Conservation (phyloP, 2,329 filamentous ascomycete species). For the Saccharata proteae region DNA sequence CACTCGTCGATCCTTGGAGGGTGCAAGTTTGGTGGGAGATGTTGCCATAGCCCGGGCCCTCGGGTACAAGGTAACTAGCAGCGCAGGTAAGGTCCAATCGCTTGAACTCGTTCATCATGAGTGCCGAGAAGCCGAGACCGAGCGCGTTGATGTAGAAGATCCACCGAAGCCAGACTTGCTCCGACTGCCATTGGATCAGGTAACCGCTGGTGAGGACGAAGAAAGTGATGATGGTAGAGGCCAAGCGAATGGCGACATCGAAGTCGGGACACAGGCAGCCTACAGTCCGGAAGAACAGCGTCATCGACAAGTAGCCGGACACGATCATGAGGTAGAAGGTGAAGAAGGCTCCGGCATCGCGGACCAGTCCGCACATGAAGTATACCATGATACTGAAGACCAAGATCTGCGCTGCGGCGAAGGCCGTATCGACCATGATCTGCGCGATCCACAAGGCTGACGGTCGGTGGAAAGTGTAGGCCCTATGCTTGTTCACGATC, state of each 20-base stretch:
- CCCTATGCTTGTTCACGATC: slow-evolving; percentile 73
- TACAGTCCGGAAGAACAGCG: slow-evolving; percentile 74
- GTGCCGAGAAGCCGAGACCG: slow-evolving; percentile 59
- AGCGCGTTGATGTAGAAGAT: slow-evolving; percentile 67
- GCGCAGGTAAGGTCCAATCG: slow-evolving; percentile 57
- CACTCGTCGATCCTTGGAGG: slow-evolving; percentile 56
- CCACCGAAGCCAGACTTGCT: slow-evolving; percentile 69
- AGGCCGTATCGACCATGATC: slow-evolving; percentile 65
- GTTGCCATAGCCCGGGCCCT: slow-evolving; percentile 56
- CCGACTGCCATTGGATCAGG: slow-evolving; percentile 64
- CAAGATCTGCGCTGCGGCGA: slow-evolving; percentile 57
- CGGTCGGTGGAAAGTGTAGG: slow-evolving; percentile 72
- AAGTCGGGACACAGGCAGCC: slow-evolving; percentile 68
- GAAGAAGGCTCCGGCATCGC: slow-evolving; percentile 69
- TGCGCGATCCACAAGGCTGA: slow-evolving; percentile 75
- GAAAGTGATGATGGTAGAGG: slow-evolving; percentile 66
- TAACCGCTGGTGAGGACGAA: slow-evolving; percentile 75
- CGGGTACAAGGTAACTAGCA: slow-evolving; percentile 55
- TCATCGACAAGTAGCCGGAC: slow-evolving; percentile 63
- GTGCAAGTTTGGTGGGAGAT: slow-evolving; percentile 73
- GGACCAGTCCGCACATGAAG: slow-evolving; percentile 73
- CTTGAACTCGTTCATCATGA: slow-evolving; percentile 84
- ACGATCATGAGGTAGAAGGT: slow-evolving; percentile 72
- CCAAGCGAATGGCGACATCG: slow-evolving; percentile 71
- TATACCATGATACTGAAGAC: slow-evolving; percentile 59